Percentiles rank a stretch among this genome's conserved stretches.
Evolutionary conservation across 2,329 filamentous ascomycete genomes (phyloP).

Genomic region (Talaromyces sp.): DNA sequence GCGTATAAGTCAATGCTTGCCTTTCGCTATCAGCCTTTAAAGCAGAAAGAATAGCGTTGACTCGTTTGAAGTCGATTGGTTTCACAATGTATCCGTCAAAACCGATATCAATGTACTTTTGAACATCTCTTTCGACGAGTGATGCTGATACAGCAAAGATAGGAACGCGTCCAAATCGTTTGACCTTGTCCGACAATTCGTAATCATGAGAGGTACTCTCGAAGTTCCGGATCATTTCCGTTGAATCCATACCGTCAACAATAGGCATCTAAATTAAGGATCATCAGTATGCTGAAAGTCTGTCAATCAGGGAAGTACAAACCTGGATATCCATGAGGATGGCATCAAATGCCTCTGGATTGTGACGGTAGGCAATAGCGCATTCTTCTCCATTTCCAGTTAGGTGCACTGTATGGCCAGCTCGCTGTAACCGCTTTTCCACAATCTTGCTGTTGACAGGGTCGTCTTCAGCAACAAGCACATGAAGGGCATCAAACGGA

Average conservation of each 20-base stretch:
- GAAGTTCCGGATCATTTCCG: constrained; percentile 75
- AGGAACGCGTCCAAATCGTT: constrained; percentile 64
- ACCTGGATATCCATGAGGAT: constrained; percentile 94
- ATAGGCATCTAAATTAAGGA: constrained; percentile 71
- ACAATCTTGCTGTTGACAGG: constrained; percentile 82
- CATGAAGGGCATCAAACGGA: constrained; percentile 28
- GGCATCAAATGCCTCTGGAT: constrained; percentile 65
- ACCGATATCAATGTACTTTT: constrained; percentile 70
- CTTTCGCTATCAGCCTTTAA: constrained; percentile 62
- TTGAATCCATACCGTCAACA: constrained; percentile 76
- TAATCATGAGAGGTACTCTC: constrained; percentile 56
- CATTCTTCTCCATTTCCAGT: constrained; percentile 85
- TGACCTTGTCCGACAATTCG: constrained; percentile 58
- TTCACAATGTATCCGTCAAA: constrained; percentile 93
- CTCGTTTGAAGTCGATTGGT: constrained; percentile 74
- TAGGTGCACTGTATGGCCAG: constrained; percentile 67
- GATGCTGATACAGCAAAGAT: constrained; percentile 87
- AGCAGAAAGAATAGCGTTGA: constrained; percentile 66
- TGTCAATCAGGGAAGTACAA: background rate
- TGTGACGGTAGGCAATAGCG: constrained; percentile 65
- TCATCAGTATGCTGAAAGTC: background rate
- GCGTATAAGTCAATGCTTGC: constrained; percentile 62
- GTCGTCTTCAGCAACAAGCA: constrained; percentile 83
- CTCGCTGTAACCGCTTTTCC: constrained; percentile 72
- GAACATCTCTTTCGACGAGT: constrained; percentile 65